These are phyloP conservation scores for Calvatia gigantea DNA, from an alignment of 768 basidiomycete species.

Conservation along the genomic window DNA sequence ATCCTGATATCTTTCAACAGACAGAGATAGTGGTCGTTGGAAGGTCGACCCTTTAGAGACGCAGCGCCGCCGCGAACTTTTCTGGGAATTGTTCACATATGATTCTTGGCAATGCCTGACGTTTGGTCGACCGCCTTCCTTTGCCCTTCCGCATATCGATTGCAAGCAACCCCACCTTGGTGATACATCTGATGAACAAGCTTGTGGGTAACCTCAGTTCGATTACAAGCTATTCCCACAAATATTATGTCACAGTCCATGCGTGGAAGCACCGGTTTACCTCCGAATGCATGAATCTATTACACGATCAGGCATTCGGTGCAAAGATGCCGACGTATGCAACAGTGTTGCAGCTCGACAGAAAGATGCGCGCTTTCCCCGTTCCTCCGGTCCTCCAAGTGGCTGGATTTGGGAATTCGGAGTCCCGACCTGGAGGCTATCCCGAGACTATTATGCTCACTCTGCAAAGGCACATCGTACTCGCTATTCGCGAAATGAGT, in stretches of 20 bases:
- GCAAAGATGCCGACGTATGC: constrained; percentile 67
- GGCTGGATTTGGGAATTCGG: constrained; percentile 59
- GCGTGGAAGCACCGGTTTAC: constrained; percentile 70
- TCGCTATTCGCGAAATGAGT: constrained; percentile 71
- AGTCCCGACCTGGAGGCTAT: constrained; percentile 40
- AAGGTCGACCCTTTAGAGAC: constrained; percentile 58
- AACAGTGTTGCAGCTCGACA: constrained; percentile 63
- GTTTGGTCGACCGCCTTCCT: constrained; percentile 67
- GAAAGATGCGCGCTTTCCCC: constrained; percentile 64
- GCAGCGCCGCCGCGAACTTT: constrained; percentile 58
- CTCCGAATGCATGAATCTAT: constrained; percentile 64
- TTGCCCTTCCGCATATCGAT: constrained; percentile 64
- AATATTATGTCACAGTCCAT: constrained; percentile 37
- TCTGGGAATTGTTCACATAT: constrained; percentile 62
- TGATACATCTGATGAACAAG: constrained; percentile 50
- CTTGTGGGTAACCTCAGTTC: constrained; percentile 45
- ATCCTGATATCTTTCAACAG: constrained; percentile 29
- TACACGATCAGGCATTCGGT: constrained; percentile 71
- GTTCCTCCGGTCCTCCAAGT: constrained; percentile 66
- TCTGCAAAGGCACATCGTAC: constrained; percentile 63
- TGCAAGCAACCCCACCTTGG: constrained; percentile 55
- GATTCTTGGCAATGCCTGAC: constrained; percentile 63
- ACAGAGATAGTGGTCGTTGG: constrained; percentile 70
- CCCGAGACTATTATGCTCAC: constrained; percentile 52
- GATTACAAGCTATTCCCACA: not conserved